Conservation (phyloP, 2,329 filamentous ascomycete species). For the Seiridium cupressi region DNA sequence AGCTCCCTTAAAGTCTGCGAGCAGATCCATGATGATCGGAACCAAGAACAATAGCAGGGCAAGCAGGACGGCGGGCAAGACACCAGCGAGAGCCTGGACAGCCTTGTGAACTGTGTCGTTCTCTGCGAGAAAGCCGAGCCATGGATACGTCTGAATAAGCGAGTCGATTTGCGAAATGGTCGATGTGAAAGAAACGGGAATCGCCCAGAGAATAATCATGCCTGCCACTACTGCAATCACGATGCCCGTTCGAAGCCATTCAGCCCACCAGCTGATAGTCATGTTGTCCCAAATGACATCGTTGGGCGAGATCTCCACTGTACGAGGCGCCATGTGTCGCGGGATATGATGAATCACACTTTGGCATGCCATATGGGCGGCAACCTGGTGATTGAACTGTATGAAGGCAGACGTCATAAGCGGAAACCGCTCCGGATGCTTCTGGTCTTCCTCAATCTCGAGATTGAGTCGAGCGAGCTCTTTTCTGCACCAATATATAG, state of each 20-base stretch:
- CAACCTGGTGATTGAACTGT: constrained; percentile 97
- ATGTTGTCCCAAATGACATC: constrained; percentile 98
- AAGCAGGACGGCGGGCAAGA: constrained; percentile 76
- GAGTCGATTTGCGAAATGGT: constrained; percentile 74
- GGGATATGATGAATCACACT: constrained; percentile 87
- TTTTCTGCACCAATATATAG: constrained; percentile 85
- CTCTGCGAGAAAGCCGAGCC: constrained; percentile 67
- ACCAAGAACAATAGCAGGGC: constrained; percentile 77
- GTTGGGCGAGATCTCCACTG: constrained; percentile 89
- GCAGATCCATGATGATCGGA: constrained; percentile 72
- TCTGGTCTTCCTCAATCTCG: constrained; percentile 89
- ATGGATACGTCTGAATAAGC: constrained; percentile 63
- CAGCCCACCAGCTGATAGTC: constrained; percentile 91
- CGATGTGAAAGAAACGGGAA: constrained; percentile 87
- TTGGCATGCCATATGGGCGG: constrained; percentile 97
- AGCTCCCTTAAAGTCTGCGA: constrained; percentile 73
- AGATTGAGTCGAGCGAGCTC: constrained; percentile 85
- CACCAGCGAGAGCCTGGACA: constrained; percentile 70
- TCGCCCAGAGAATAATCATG: constrained; percentile 85
- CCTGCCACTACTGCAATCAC: constrained; percentile 65
- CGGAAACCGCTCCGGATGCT: constrained; percentile 80
- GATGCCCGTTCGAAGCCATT: constrained; percentile 69
- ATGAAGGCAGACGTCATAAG: constrained; percentile 97
- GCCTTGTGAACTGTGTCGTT: constrained; percentile 61
- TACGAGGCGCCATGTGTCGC: constrained; percentile 86